Evolutionary conservation across 164 flowering plant genomes (phyloP).

Genomic region (Cinnamomum micranthum): DNA sequence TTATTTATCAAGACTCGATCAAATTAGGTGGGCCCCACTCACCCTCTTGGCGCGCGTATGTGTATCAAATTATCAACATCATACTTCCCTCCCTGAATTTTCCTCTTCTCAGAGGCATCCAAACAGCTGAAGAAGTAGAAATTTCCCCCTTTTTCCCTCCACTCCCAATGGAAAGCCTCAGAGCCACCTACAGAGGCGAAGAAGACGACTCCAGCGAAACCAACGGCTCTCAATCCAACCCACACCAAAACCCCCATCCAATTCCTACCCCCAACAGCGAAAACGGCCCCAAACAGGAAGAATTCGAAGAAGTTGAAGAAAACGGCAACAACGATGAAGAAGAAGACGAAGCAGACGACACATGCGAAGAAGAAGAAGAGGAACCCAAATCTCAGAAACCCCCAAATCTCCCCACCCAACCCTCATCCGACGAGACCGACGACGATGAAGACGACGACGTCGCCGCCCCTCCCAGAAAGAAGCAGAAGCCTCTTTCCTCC

Average conservation of each 20-base stretch:
- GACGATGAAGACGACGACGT: constrained; percentile 6
- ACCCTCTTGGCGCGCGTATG: no score
- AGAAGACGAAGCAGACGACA: constrained; percentile 13
- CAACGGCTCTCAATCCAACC: not conserved
- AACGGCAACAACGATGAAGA: constrained; percentile 17
- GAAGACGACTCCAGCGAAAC: constrained; percentile 31
- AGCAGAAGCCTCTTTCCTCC: constrained; percentile 44
- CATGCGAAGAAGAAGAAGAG: not conserved
- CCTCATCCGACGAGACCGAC: constrained; percentile 7
- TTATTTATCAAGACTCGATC: no score
- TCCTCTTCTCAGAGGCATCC: no score
- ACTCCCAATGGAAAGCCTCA: constrained; percentile 40
- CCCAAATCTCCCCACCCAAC: not conserved
- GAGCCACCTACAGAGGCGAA: constrained; percentile 40
- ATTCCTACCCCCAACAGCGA: constrained; percentile 1
- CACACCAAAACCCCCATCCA: not conserved
- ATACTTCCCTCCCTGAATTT: no score
- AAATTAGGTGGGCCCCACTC: no score
- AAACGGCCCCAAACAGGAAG: constrained; percentile 8
- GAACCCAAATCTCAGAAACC: constrained; percentile 18
- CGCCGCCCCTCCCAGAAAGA: constrained; percentile 21
- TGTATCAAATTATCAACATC: no score
- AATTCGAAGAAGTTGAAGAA: constrained; percentile 35
- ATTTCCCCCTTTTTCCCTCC: not conserved
- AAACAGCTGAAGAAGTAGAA: no score